phyloP scores from a whole-genome alignment of 225 moss, liverwort and hornwort species.

The Physcomitrium patens region DNA sequence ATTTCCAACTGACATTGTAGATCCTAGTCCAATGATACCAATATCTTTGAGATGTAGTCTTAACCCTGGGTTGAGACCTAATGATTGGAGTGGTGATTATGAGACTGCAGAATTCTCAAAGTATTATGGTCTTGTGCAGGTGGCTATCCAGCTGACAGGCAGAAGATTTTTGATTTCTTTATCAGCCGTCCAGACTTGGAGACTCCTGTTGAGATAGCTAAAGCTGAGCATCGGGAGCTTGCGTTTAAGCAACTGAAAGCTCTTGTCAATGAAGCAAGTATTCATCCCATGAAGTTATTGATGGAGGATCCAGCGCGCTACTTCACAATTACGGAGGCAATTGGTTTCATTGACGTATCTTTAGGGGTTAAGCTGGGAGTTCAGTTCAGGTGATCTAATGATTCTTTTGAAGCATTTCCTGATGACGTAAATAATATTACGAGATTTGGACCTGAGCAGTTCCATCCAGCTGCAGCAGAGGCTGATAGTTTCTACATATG shows the following conservation, averaged over 20 bases:
- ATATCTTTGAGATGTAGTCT: slow-evolving; percentile 17
- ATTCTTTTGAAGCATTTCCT: slow-evolving; percentile 11
- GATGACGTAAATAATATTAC: background rate
- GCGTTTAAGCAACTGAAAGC: slow-evolving; percentile 68
- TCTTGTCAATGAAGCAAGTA: slow-evolving; percentile 68
- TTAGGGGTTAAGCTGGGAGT: slow-evolving; percentile 82
- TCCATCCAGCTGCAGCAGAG: background rate
- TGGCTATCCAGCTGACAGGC: slow-evolving; percentile 65
- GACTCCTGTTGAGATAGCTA: slow-evolving; percentile 76
- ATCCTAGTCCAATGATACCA: background rate
- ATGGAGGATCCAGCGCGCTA: slow-evolving; percentile 75
- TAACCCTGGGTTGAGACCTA: background rate
- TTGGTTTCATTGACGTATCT: slow-evolving; percentile 78
- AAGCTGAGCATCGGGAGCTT: slow-evolving; percentile 75
- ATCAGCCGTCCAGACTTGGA: slow-evolving; percentile 65
- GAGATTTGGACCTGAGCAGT: slow-evolving; percentile 2
- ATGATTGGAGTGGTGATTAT: slow-evolving; percentile 18
- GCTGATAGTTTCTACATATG: slow-evolving; percentile 17
- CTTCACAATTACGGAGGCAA: slow-evolving; percentile 70
- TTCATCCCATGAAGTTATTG: slow-evolving; percentile 70
- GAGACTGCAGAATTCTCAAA: slow-evolving; percentile 26
- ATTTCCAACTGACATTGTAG: background rate
- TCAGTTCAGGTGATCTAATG: slow-evolving; percentile 63
- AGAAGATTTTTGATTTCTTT: slow-evolving; percentile 71
- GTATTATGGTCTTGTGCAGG: slow-evolving; percentile 43